phyloP scores from a whole-genome alignment of 305 asterid genomes.

The Fraxinus baroniana region DNA sequence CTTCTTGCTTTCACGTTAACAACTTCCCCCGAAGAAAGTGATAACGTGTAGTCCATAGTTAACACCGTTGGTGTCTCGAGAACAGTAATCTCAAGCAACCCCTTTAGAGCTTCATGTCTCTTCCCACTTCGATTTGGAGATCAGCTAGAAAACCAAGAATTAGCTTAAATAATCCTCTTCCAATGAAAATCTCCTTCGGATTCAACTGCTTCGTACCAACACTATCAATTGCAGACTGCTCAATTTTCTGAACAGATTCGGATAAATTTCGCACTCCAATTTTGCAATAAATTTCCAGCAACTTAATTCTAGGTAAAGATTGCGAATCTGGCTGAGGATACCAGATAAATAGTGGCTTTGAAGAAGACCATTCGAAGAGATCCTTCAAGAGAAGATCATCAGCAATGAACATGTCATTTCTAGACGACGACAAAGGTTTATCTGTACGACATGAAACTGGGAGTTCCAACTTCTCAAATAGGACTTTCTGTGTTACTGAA shows the following conservation, averaged over 20 bases:
- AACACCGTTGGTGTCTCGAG: conserved; percentile 18
- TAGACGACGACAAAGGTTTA: background rate
- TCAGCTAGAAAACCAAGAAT: conserved; percentile 40
- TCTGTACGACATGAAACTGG: conserved; percentile 24
- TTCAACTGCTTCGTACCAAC: background rate
- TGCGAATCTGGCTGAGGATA: conserved; percentile 30
- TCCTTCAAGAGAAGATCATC: conserved; percentile 31
- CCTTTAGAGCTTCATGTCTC: conserved; percentile 23
- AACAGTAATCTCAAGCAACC: conserved; percentile 18
- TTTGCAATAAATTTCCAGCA: conserved; percentile 26
- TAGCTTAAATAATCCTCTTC: background rate
- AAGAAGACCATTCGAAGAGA: conserved; percentile 22
- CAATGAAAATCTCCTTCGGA: background rate
- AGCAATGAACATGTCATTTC: no score
- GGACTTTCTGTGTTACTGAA: background rate
- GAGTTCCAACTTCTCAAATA: conserved; percentile 26
- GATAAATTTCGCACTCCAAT: conserved; percentile 25
- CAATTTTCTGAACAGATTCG: background rate
- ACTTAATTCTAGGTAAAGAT: conserved; percentile 23
- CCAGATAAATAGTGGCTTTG: conserved; percentile 34
- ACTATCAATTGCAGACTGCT: background rate
- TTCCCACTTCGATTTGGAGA: conserved; percentile 24
- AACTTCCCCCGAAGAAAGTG: conserved; percentile 30
- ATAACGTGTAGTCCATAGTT: conserved; percentile 20
- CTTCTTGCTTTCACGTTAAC: conserved; percentile 15